Evolutionary conservation across 1,139 yeast species (phyloP).

Genomic region (Geotrichum candidum): DNA sequence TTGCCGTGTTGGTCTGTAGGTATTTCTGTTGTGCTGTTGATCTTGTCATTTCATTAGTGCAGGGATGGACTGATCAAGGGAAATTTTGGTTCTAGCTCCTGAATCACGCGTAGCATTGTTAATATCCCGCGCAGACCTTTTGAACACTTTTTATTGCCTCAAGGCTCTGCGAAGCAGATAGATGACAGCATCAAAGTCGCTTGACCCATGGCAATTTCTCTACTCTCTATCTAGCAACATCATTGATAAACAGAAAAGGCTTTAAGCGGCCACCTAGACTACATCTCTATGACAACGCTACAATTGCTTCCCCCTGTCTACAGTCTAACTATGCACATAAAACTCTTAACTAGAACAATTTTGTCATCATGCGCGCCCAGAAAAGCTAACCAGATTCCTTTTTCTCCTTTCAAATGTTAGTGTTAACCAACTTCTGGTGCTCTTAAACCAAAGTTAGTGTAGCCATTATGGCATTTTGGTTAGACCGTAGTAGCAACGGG

Average conservation of each 20-base stretch:
- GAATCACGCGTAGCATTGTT: too few relatives aligned
- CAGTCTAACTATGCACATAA: background rate
- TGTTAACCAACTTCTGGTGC: background rate
- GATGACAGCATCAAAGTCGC: too few relatives aligned
- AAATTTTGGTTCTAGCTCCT: too few relatives aligned
- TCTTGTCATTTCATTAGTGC: too few relatives aligned
- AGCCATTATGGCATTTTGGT: background rate
- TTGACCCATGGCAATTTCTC: too few relatives aligned
- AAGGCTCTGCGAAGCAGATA: too few relatives aligned
- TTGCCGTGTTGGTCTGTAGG: too few relatives aligned
- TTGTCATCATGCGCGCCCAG: background rate
- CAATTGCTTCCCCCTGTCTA: background rate
- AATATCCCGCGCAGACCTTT: too few relatives aligned
- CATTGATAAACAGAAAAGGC: background rate
- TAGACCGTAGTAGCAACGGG: background rate
- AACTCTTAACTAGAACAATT: background rate
- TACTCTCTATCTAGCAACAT: background rate
- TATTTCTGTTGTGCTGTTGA: too few relatives aligned
- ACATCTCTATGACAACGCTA: background rate
- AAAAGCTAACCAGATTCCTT: background rate
- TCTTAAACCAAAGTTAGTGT: background rate
- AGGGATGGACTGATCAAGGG: too few relatives aligned
- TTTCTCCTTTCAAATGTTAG: background rate
- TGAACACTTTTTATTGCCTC: too few relatives aligned
- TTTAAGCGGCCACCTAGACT: too few relatives aligned